A percentile compares a stretch with the other conserved stretches of the same genome.
Evolutionary conservation across 352 stramenopile species (phyloP).

Genomic region (Globisporangium abappressorium): DNA sequence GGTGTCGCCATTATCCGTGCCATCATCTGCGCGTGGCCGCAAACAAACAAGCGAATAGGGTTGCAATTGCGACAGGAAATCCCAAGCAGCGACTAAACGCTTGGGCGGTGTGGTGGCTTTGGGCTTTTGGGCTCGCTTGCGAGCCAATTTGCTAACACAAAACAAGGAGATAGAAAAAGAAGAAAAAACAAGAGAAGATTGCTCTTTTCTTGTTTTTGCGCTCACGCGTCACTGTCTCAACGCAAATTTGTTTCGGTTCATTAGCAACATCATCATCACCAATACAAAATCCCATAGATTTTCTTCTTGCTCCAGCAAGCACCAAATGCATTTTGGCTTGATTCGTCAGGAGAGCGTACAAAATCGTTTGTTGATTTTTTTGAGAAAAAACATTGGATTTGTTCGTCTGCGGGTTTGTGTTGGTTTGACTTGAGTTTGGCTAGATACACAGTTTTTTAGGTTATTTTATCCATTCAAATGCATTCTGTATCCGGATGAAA

Average conservation of each 20-base stretch:
- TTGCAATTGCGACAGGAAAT: not conserved
- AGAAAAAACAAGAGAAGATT: too few relatives aligned
- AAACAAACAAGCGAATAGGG: conserved; percentile 2
- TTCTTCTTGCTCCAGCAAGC: not conserved
- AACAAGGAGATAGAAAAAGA: too few relatives aligned
- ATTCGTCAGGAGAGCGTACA: not conserved
- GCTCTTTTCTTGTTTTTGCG: too few relatives aligned
- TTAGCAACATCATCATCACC: not conserved
- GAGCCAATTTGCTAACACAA: not conserved
- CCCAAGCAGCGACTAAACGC: not conserved
- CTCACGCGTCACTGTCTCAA: too few relatives aligned
- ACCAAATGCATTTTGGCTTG: not conserved
- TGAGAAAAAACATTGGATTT: not conserved
- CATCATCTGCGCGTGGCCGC: not conserved
- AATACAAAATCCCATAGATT: not conserved
- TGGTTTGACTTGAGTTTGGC: not conserved
- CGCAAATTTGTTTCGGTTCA: too few relatives aligned
- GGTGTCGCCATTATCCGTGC: not conserved
- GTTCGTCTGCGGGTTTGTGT: not conserved
- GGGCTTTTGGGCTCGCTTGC: not conserved
- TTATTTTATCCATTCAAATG: too few relatives aligned
- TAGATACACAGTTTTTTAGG: too few relatives aligned
- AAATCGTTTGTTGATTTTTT: not conserved
- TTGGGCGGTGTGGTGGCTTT: not conserved
- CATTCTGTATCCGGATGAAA: too few relatives aligned